phyloP scores from a whole-genome alignment of 768 basidiomycete genomes.

The Plicaturopsis crispa region DNA sequence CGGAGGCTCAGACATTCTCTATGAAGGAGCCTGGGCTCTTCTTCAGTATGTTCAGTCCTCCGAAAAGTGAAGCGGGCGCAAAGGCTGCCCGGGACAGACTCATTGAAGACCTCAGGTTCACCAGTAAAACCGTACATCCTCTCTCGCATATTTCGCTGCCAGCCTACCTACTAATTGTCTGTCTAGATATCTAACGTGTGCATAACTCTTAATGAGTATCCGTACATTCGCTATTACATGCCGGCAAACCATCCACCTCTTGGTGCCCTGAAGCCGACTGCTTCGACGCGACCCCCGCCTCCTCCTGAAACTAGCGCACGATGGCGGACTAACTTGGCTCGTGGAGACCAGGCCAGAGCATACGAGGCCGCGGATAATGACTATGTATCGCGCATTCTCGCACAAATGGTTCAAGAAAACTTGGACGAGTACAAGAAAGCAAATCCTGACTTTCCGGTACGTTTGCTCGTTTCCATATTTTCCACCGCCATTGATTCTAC shows the following conservation, averaged over 20 bases:
- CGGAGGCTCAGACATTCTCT: constrained; percentile 83
- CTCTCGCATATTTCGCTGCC: neutral
- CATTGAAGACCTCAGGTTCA: constrained; percentile 80
- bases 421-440: constrained; percentile 83
- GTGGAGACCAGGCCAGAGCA: constrained; percentile 61
- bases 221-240: constrained; percentile 88
- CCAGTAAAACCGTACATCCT: constrained; percentile 62
- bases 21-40: constrained; percentile 72
- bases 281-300: constrained; percentile 56
- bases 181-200: constrained; percentile 82
- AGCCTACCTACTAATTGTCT: constrained; percentile 2
- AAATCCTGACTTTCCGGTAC: constrained; percentile 84
- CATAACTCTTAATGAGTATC: constrained; percentile 86
- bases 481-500: neutral
- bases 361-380: constrained; percentile 69
- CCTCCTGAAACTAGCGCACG: constrained; percentile 56
- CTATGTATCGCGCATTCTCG: constrained; percentile 73
- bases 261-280: constrained; percentile 69
- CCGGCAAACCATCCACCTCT: constrained; percentile 78
- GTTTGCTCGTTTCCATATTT: constrained; percentile 19
- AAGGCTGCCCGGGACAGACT: constrained; percentile 65
- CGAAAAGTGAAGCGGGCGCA: constrained; percentile 60
- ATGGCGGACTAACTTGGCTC: constrained; percentile 79
- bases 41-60: constrained; percentile 85
- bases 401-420: constrained; percentile 75